Percentiles rank a stretch among this genome's conserved stretches.
phyloP scores from a whole-genome alignment of 306 rosid species.

The Abrus precatorius region DNA sequence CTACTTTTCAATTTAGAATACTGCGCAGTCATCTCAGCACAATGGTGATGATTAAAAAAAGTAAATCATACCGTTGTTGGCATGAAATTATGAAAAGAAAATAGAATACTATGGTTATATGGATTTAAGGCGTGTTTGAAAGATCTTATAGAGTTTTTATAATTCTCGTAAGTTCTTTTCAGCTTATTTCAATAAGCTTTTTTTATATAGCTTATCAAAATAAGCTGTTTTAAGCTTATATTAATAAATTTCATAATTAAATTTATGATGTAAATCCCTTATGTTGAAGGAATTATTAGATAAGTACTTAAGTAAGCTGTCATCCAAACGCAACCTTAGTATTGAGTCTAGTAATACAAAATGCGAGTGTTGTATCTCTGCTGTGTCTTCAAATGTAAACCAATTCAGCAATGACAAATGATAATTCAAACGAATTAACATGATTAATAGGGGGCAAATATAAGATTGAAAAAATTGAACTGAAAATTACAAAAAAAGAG shows the following conservation, averaged over 20 bases:
- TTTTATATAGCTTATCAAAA: too few species aligned
- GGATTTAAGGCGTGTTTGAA: too few species aligned
- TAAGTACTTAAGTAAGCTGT: too few species aligned
- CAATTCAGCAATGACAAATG: background rate
- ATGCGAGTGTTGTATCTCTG: constrained; percentile 1
- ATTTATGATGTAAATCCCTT: too few species aligned
- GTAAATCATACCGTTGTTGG: constrained; percentile 3
- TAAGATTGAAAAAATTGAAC: constrained; percentile 40
- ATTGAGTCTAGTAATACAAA: constrained; percentile 32
- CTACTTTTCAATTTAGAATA: background rate
- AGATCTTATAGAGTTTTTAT: too few species aligned
- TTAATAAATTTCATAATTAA: too few species aligned
- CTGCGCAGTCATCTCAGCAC: background rate
- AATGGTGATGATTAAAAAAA: constrained; percentile 7
- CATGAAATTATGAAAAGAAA: constrained; percentile 6
- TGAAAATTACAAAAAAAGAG: constrained; percentile 31
- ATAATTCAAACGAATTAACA: constrained; percentile 32
- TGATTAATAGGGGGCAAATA: background rate
- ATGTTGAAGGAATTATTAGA: too few species aligned
- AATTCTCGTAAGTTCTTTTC: too few species aligned
- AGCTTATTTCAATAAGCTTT: too few species aligned
- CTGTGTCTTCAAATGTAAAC: constrained; percentile 23
- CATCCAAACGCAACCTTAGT: too few species aligned
- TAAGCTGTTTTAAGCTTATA: too few species aligned
- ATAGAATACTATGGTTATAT: constrained; percentile 2